Evolutionary conservation across 2,329 filamentous ascomycete species (phyloP).

Genomic region (Calonectria fujianensis): DNA sequence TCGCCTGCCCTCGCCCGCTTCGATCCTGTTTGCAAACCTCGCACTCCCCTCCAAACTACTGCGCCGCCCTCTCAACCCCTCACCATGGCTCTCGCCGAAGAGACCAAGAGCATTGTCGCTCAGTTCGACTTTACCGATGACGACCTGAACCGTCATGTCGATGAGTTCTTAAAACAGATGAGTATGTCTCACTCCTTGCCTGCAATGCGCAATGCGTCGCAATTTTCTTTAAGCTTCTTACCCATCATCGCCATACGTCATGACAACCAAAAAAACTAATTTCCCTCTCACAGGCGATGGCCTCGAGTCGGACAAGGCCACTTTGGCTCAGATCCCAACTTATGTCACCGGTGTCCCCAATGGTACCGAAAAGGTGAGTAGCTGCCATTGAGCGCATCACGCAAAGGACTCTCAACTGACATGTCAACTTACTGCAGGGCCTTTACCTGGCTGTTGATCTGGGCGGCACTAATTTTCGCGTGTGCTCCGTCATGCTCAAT

Average conservation of each 20-base stretch:
- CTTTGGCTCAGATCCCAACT: constrained; percentile 95
- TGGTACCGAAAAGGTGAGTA: constrained; percentile 92
- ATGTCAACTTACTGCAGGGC: constrained; percentile 74
- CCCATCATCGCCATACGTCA: constrained; percentile 36
- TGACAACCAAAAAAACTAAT: constrained; percentile 38
- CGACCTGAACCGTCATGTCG: constrained; percentile 86
- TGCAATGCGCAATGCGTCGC: constrained; percentile 27
- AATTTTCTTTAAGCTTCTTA: constrained; percentile 30
- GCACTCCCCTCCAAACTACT: constrained; percentile 71
- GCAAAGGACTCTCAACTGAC: constrained; percentile 28
- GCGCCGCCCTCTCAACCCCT: constrained; percentile 73
- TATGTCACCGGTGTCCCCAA: constrained; percentile 97
- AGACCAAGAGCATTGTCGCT: constrained; percentile 86
- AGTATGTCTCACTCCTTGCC: constrained; percentile 64
- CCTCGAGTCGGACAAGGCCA: constrained; percentile 84
- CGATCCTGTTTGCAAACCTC: constrained; percentile 73
- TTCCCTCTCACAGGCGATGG: constrained; percentile 80
- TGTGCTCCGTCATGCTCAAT: constrained; percentile 95
- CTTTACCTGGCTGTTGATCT: constrained; percentile 97
- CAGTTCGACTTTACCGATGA: constrained; percentile 90
- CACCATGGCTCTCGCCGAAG: constrained; percentile 78
- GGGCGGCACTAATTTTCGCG: constrained; percentile 98
- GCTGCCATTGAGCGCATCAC: constrained; percentile 28
- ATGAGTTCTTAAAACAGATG: constrained; percentile 92
- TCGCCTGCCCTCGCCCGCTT: constrained; percentile 60